Evolutionary conservation across 139 green algal species (phyloP), one percentile per base, ranked within the genome.

Genomic region (Coelastrella sp.): DNA sequence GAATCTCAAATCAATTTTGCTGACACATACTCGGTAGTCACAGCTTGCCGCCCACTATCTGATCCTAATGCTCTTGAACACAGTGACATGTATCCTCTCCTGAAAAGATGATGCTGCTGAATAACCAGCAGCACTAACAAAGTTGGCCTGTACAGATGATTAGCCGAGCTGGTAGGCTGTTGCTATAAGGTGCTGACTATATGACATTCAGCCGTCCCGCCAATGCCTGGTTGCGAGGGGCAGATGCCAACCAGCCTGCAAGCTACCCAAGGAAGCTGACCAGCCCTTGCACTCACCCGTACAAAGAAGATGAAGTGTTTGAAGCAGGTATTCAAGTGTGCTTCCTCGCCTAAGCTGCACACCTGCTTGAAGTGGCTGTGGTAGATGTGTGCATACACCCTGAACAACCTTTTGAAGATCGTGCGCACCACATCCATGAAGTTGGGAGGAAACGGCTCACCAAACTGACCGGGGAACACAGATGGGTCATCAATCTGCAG

Each of bases 271-370:
- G 7, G 22, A 6, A 20, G 35, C 35, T 49, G 35, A 49, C 1
- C 35, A 49, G 35, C 35, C 35, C 35, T 49, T 49, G 35, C 12
- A 49, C 91, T 88, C 61, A 97, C 97, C 90, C 94, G 84, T 0
- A 94, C 96, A 89, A 99, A 99, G 88, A 97, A 96, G 89, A 99
- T 98, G 93, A 99, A 99, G 94, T 99, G 98, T 90, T 99, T 99
- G 95, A 99, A 99, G 94, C 97, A 99, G 17, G 98, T 99, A 95
- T 99, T 99, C 25, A 99, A 93, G 94, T 99, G 98, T 4, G 98
- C 96, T 90, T 99, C 96, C 90, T 97, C 95, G 14, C 93, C 94
- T 20, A 99, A 91, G 19, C 78, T 90, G 89, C 94, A 95, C 6
- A 90, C 80, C 88, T 91, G 88, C 91, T 96, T 94, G 95, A 99